Base-by-base conservation (phyloP, 2,329 filamentous ascomycete species). In the Trichoderma sp. region DNA sequence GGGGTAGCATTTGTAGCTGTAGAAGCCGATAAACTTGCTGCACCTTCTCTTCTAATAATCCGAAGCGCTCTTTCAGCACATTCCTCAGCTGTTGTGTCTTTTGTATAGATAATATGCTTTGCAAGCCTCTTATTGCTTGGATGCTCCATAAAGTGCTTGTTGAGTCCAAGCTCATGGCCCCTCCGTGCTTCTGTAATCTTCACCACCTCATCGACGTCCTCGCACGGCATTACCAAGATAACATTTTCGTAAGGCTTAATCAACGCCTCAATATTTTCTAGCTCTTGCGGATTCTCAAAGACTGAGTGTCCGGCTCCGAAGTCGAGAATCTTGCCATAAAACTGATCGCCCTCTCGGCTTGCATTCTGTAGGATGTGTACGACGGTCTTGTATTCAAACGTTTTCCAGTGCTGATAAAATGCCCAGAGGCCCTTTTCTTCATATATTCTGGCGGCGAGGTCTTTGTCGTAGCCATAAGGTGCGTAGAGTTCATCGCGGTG, bases 251-350 rank as follows among this genome's bases (percentile, higher is more conserved):
- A 76, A 9, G 53, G 64, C 29, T 45, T 12, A 66, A 75, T 75
- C 27, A 59, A 41, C 16, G 24, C 45, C 24, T 50, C 75, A 11
- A 76, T 31, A 18, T 27, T 59, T 6, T n/a, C 60, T 1, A 75
- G 41, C 27, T 75, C 33, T 18, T 71, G 50, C 5, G 75, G 45
- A 29, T 65, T 18, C 21, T 76, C 75, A 29, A 50, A 76, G 1
- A 76, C 75, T 4, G 71, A 76, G 27, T 76, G 75, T 16, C 75
- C 75, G 4, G 71, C 75, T 21, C 75, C 71, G 16, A 76, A 76
- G 2, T 76, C 71, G n/a, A 76, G 72, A 29, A 76, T 33, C 16
- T 65, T 71, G 41, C 75, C 71, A 6, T 66, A 35, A 56, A 75
- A 76, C 18, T 38, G 59, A 8, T 76, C 31, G 6, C 72, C 71